Evolutionary conservation across 2,329 filamentous ascomycete species (phyloP).

Genomic region (Apiospora kogelbergensis): DNA sequence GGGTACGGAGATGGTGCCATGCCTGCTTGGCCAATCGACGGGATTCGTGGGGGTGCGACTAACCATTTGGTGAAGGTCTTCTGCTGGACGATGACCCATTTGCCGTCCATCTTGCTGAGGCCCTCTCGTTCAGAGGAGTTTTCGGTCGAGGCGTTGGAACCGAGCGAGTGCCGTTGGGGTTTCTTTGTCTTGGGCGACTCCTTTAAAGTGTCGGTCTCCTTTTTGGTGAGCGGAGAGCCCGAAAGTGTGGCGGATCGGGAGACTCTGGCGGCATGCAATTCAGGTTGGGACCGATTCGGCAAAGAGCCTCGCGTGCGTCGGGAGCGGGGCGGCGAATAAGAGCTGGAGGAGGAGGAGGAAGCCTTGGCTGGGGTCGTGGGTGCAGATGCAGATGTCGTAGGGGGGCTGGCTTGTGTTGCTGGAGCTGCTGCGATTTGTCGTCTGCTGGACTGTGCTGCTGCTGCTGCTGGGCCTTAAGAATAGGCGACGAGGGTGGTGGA

Average conservation of each 20-base stretch:
- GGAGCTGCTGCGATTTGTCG: not conserved
- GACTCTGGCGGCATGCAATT: constrained; percentile 49
- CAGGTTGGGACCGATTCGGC: constrained; percentile 24
- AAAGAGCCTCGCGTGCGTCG: constrained; percentile 21
- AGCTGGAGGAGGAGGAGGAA: not conserved
- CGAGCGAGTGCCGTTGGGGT: constrained; percentile 35
- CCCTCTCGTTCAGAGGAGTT: constrained; percentile 46
- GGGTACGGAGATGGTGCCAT: not conserved
- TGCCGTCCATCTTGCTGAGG: constrained; percentile 63
- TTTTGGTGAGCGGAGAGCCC: constrained; percentile 27
- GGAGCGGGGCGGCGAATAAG: constrained; percentile 12
- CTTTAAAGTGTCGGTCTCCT: constrained; percentile 19
- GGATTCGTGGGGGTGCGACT: constrained; percentile 21
- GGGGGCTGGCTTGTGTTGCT: constrained; percentile 4
- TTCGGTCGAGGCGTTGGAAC: constrained; percentile 44
- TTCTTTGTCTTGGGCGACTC: constrained; percentile 21
- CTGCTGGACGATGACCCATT: constrained; percentile 82
- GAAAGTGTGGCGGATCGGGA: constrained; percentile 43
- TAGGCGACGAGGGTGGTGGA: constrained; percentile 1
- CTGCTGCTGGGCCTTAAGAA: constrained; percentile 15
- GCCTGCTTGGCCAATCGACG: not conserved
- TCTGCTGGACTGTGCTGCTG: constrained; percentile 12
- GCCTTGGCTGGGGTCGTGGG: not conserved
- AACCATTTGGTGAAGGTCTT: constrained; percentile 99
- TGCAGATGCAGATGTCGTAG: constrained; percentile 6